Conservation (phyloP, 2,329 filamentous ascomycete species). For the Coleophoma eucalyptorum region DNA sequence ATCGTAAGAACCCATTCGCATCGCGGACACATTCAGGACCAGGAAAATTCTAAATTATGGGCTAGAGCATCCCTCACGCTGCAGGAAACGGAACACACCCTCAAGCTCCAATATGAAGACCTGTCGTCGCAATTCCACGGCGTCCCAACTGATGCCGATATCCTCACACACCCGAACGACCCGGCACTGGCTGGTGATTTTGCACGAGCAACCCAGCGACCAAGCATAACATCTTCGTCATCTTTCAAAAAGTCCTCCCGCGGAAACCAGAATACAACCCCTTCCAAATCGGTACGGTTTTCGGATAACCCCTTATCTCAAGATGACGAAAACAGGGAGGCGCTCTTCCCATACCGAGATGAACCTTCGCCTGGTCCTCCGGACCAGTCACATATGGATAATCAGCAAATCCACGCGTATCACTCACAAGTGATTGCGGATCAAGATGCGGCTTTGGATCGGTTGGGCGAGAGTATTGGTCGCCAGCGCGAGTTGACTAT, state of each 20-base stretch:
- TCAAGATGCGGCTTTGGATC: conserved; percentile 91
- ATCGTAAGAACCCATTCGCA: conserved; percentile 50
- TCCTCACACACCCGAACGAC: conserved; percentile 60
- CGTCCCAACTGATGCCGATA: conserved; percentile 45
- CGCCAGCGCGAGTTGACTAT: conserved; percentile 90
- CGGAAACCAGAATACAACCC: conserved; percentile 25
- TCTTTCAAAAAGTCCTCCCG: conserved; percentile 32
- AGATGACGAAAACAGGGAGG: conserved; percentile 44
- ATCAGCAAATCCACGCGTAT: conserved; percentile 82
- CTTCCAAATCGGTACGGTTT: conserved; percentile 80
- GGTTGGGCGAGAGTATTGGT: conserved; percentile 78
- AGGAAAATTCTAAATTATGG: too few species aligned
- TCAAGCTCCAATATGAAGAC: conserved; percentile 72
- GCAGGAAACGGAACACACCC: conserved; percentile 60
- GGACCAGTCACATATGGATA: conserved; percentile 53
- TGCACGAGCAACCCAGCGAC: conserved; percentile 47
- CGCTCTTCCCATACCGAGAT: conserved; percentile 69
- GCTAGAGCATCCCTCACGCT: conserved; percentile 41
- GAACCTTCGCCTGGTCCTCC: conserved; percentile 44
- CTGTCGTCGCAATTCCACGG: conserved; percentile 79
- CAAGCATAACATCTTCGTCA: conserved; percentile 36
- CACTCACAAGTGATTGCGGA: conserved; percentile 78
- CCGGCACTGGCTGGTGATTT: conserved; percentile 60
- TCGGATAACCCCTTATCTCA: conserved; percentile 54
- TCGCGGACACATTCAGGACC: neutral